Evolutionary conservation across 2,329 filamentous ascomycete genomes (phyloP), one percentile per base, ranked within the genome.

Genomic region (Ascochyta pisi): DNA sequence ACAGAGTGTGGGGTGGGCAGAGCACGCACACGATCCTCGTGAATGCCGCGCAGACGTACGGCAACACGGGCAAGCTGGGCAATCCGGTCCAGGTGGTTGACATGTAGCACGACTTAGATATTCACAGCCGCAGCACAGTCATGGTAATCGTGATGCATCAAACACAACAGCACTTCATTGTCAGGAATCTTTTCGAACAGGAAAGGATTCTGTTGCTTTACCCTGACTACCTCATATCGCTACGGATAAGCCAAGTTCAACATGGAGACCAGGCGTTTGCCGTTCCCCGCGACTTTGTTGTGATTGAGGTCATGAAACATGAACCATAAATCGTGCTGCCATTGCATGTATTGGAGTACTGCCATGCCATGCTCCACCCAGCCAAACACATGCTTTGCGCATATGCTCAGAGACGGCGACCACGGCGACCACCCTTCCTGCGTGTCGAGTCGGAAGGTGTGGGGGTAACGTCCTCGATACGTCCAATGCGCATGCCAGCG

Each of bases 341-440:
- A 56, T 51, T 56, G 53, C 47, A 56, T 56, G 60, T 46, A 65
- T 63, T 62, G 35, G 37, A 46, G 46, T 46, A 55, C 69, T 70
- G 67, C 67, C 70, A 73, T 69, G 62, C 68, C 65, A 65, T 63
- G 61, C 59, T 61, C 65, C 68, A 68, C 58, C 61, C 65, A 63
- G 65, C 64, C 77, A 76, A 77, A 75, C 74, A 60, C 58, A 65
- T 62, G 55, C 66, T 74, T 72, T 79, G 53, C 66, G 74, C 73
- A 79, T 65, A 78, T 76, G 80, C 83, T 91, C 86, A 99, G 83
- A 99, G 91, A 96, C 95, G 94, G 85, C 95, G 95, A 98, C 95
- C 95, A 91, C 95, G 94, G 84, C 95, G 93, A 97, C 95, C 95
- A 86, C 95, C 95, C 92, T 99, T 99, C 86, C 94, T 93, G 84